phyloP scores from a whole-genome alignment of 2,329 filamentous ascomycete species.

The Talaromyces marneffei region DNA sequence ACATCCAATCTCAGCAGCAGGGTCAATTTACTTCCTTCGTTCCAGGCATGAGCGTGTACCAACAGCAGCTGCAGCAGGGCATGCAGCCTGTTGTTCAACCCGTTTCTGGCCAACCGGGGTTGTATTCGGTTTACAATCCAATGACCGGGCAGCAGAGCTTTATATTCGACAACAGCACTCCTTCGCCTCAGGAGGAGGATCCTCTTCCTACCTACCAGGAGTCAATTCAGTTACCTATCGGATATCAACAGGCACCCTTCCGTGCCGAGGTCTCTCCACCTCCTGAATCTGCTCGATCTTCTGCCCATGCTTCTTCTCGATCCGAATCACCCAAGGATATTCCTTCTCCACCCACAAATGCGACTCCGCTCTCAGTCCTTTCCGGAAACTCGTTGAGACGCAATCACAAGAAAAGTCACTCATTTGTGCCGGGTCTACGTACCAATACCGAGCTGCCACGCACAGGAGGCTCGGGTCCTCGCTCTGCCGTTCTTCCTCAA shows the following conservation, averaged over 20 bases:
- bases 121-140: conserved; percentile 80
- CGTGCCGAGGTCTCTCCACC: conserved; percentile 79
- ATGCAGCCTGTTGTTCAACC: conserved; percentile 60
- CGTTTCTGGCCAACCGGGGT: conserved; percentile 63
- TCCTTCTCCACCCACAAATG: conserved; percentile 63
- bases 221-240: conserved; percentile 40
- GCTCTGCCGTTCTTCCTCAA: conserved; percentile 71
- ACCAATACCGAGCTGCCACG: conserved; percentile 49
- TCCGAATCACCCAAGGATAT: conserved; percentile 54
- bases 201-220: conserved; percentile 26
- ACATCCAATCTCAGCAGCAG: conserved; percentile 49
- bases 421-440: conserved; percentile 54
- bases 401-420: conserved; percentile 84
- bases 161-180: conserved; percentile 63
- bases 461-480: conserved; percentile 60
- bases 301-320: conserved; percentile 53
- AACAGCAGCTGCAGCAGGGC: conserved; percentile 61
- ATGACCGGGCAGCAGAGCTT: conserved; percentile 78
- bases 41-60: conserved; percentile 54
- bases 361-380: conserved; percentile 72
- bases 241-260: conserved; percentile 56
- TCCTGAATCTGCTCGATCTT: conserved; percentile 53
- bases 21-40: conserved; percentile 48
- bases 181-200: conserved; percentile 44
- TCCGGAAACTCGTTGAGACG: conserved; percentile 90